These are phyloP conservation scores for Onygena corvina DNA, from an alignment of 2,329 filamentous ascomycete species.

Conservation along the genomic window DNA sequence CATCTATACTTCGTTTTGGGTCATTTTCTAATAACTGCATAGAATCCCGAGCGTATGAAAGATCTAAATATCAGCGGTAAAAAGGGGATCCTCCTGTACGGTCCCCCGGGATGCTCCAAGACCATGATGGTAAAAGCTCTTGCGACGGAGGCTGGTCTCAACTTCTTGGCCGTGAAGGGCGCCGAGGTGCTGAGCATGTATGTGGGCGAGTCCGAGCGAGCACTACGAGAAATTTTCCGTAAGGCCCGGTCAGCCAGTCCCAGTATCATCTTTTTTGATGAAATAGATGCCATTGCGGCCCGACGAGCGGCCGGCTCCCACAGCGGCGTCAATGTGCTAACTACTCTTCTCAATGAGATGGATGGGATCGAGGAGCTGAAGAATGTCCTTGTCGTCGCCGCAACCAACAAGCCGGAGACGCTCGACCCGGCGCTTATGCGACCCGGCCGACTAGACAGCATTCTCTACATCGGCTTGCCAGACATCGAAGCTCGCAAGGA, in stretches of 20 bases:
- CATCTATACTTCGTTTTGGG: background rate
- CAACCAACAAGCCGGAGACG: conserved; percentile 79
- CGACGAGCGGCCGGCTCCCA: conserved; percentile 42
- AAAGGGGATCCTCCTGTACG: conserved; percentile 80
- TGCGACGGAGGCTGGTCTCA: conserved; percentile 79
- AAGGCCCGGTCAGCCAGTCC: conserved; percentile 76
- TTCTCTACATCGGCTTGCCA: conserved; percentile 77
- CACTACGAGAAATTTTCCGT: conserved; percentile 71
- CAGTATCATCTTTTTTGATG: conserved; percentile 93
- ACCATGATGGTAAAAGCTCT: conserved; percentile 84
- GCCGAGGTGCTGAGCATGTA: conserved; percentile 94
- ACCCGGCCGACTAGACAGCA: conserved; percentile 70
- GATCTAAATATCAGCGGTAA: conserved; percentile 47
- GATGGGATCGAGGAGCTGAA: conserved; percentile 80
- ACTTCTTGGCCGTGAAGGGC: conserved; percentile 89
- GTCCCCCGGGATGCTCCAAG: conserved; percentile 88
- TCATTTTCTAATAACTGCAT: conserved; percentile 3
- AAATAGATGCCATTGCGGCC: conserved; percentile 75
- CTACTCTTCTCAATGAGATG: conserved; percentile 86
- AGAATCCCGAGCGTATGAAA: conserved; percentile 42
- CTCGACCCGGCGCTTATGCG: conserved; percentile 78
- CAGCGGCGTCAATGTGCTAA: conserved; percentile 64
- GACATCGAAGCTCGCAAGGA: conserved; percentile 59
- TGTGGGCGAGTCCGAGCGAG: conserved; percentile 84
- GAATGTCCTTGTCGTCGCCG: conserved; percentile 75